These are phyloP conservation scores for Dalbergia cultrata DNA, from an alignment of 306 rosid genomes.

Conservation along the genomic window DNA sequence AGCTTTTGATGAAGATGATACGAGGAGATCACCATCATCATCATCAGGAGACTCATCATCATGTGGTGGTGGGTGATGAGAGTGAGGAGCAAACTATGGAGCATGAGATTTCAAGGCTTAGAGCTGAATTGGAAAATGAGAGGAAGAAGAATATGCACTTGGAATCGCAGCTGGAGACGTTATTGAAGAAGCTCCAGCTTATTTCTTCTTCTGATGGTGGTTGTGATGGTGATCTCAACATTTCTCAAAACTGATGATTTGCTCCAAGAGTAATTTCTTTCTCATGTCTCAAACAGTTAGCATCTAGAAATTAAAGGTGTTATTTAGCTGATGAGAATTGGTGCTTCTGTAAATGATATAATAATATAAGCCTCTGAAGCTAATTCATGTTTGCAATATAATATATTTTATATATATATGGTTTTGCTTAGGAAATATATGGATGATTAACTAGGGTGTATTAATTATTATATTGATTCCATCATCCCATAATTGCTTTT, in stretches of 20 bases:
- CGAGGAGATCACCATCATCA: slow-evolving; percentile 31
- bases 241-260: slow-evolving; percentile 2
- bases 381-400: no score
- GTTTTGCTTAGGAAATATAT: no score
- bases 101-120: slow-evolving; percentile 45
- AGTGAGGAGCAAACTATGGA: slow-evolving; percentile 1
- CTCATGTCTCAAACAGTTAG: neutral
- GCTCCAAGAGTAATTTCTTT: neutral
- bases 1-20: slow-evolving; percentile 40
- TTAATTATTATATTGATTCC: no score
- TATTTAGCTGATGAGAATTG: no score
- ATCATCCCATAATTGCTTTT: no score
- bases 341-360: no score
- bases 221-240: neutral
- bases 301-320: neutral
- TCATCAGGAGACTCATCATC: slow-evolving; percentile 24
- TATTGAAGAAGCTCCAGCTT: slow-evolving; percentile 33
- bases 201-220: neutral
- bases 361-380: no score
- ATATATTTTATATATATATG: no score
- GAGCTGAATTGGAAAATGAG: slow-evolving; percentile 46
- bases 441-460: no score
- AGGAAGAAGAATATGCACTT: slow-evolving; percentile 42
- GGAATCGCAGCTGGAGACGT: slow-evolving; percentile 45
- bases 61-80: slow-evolving; percentile 10